Base-by-base conservation (phyloP, 23 red algal genomes). In the Gracilaria gracilis region DNA sequence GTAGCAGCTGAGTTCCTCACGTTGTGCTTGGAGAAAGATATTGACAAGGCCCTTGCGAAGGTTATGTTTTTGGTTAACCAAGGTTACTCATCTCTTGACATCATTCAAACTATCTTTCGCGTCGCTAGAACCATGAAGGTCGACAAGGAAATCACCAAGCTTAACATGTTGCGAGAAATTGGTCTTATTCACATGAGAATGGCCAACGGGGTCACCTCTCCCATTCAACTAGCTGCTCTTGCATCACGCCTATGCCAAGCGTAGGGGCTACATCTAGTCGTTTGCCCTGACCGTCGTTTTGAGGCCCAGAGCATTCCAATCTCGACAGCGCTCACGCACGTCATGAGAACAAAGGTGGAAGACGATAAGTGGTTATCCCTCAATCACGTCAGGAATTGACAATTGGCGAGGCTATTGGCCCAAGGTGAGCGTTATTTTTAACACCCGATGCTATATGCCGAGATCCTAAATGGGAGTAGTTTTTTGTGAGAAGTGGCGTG, bases 151-250 rank as follows among this genome's bases (percentile, higher is more conserved):
- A 50, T 80, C 44, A 86, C 67, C 37, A 96, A 96, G 86, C 80
- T 99, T 0, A 85, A 95, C 46, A 85, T 96, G 25, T 57, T 99
- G 79, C 80, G 95, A 55, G 74, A 81, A 61, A 94, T 99, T 47
- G 97, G 97, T n/a, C 86, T 92, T 28, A 82, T 95, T 24, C 97
- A 99, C 59, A 88, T 96, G 97, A 74, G 95, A 64, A 82, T 96
- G 44, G 93, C 95, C 19, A 75, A 96, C 37, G 97, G 97, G 6
- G 75, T 90, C 19, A 31, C 87, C 7, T 76, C 48, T 48, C 88
- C 93, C 1, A 48, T 96, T 51, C 97, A 99, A 85, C 93, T 99
- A 21, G 89, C 91, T 62, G 94, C 78, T 15, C 80, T 99, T 75
- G 85, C 90, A 36, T 70, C 93, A 27, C 51, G 83, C 25, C 57